These are phyloP conservation scores for Debaryomyces tyrocola DNA, from an alignment of 805 yeast genomes.

Conservation along the genomic window DNA sequence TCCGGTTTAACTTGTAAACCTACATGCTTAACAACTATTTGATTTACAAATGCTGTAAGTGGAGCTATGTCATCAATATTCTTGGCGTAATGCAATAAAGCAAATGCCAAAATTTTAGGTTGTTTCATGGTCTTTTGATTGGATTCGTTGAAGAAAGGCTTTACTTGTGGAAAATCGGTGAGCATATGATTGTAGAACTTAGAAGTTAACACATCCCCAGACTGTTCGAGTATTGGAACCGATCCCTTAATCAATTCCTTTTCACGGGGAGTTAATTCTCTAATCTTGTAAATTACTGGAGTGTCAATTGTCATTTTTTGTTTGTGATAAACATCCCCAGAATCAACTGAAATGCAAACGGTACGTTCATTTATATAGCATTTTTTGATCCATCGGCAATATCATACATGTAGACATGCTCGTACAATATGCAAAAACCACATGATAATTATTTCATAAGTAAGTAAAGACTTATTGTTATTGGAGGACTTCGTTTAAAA, in stretches of 20 bases:
- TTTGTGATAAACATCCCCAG: too few relatives aligned
- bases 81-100: constrained; percentile 61
- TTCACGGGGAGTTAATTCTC: constrained; percentile 30
- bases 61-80: constrained; percentile 60
- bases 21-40: constrained; percentile 64
- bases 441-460: too few relatives aligned
- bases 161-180: constrained; percentile 50
- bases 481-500: too few relatives aligned
- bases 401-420: too few relatives aligned
- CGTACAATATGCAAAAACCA: too few relatives aligned
- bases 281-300: constrained; percentile 25
- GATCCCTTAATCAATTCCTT: constrained; percentile 42
- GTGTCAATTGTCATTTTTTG: neutral
- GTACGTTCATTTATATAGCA: too few relatives aligned
- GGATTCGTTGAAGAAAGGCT: constrained; percentile 58
- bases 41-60: constrained; percentile 52
- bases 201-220: constrained; percentile 56
- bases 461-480: too few relatives aligned
- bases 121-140: constrained; percentile 57
- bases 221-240: constrained; percentile 54
- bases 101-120: constrained; percentile 63
- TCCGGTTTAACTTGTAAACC: constrained; percentile 63
- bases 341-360: too few relatives aligned
- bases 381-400: too few relatives aligned
- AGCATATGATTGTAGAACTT: constrained; percentile 59